Evolutionary conservation across 2,329 filamentous ascomycete genomes (phyloP).

Genomic region (Neopestalotiopsis sp.): DNA sequence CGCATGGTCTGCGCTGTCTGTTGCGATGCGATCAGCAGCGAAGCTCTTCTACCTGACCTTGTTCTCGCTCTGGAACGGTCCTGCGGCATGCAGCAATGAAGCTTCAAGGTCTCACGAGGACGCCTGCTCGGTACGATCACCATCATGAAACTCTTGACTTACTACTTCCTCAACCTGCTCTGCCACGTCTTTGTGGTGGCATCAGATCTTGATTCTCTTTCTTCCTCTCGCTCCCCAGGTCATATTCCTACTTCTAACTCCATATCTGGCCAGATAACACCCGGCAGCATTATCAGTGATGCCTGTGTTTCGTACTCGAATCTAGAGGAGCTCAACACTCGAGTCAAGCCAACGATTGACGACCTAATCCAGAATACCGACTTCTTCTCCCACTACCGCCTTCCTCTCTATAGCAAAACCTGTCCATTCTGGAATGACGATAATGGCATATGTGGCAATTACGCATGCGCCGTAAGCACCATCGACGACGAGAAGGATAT

Average conservation of each 20-base stretch:
- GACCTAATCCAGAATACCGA: conserved; percentile 87
- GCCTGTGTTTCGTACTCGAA: conserved; percentile 93
- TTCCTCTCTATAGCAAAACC: conserved; percentile 92
- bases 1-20: conserved; percentile 2
- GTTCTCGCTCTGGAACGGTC: conserved; percentile 59
- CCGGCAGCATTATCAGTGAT: conserved; percentile 87
- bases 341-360: conserved; percentile 76
- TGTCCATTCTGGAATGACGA: conserved; percentile 97
- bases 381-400: conserved; percentile 96
- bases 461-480: conserved; percentile 93
- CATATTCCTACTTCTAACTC: conserved; percentile 45
- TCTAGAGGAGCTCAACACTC: conserved; percentile 81
- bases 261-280: conserved; percentile 71
- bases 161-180: conserved; percentile 27
- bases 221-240: conserved; percentile 18
- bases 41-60: conserved; percentile 61
- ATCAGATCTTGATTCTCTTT: not conserved
- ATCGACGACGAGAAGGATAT: conserved; percentile 96
- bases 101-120: conserved; percentile 46
- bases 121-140: conserved; percentile 56
- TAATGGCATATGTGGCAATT: conserved; percentile 93
- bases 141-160: conserved; percentile 20
- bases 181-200: conserved; percentile 23
- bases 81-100: conserved; percentile 48
- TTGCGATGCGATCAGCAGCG: conserved; percentile 56